Evolutionary conservation across 169 alveolate genomes (phyloP), one percentile per base, ranked within the genome.

Genomic region (Plasmodium cynomolgi): DNA sequence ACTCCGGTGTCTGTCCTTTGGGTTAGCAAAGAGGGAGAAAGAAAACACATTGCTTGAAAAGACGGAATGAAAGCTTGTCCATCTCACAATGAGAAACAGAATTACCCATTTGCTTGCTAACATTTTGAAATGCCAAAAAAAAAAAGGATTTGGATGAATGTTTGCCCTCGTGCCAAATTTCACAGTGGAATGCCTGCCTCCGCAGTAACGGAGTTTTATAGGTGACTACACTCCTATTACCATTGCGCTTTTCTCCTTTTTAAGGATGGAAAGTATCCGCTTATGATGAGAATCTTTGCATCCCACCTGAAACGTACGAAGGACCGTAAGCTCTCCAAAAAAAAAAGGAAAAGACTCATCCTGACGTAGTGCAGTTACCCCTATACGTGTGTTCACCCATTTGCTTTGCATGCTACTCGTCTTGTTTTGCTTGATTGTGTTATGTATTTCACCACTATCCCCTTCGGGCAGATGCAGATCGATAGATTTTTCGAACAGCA

Each of bases 401-500:
- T 1, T 20, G 17, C 8, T 44, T 83, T 71, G 62, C 20, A 29
- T 72, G 29, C 20, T 68, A 41, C 80, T 54, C 80, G 94, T 54
- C 82, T 81, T 31, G 68, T 17, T 15, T 31, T 71, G 20, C 92
- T 81, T 23, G 83, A 33, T 71, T 81, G 79, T 47, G n/a, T 83
- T n/a, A 41, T 74, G 0, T 77, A 81, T 95, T 29, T 73, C 23
- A 50, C 6, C 62, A 3, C 26, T 50, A 50, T 41, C 13, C 20
- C 31, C 15, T 15, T 17, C 37, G 20, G 26, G 37, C 37, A 94
- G 96, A 13, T 96, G 97, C 91, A 93, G 95, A 54, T 96, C 92
- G 23, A 86, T 86, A 26, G 93, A 86, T 56, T 86, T 86, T 58
- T 86, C 93, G 44, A 86, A 86, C 62, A 86, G 93, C 62, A 50